phyloP scores from a whole-genome alignment of 2,329 filamentous ascomycete genomes.

The Grosmannia clavigera region DNA sequence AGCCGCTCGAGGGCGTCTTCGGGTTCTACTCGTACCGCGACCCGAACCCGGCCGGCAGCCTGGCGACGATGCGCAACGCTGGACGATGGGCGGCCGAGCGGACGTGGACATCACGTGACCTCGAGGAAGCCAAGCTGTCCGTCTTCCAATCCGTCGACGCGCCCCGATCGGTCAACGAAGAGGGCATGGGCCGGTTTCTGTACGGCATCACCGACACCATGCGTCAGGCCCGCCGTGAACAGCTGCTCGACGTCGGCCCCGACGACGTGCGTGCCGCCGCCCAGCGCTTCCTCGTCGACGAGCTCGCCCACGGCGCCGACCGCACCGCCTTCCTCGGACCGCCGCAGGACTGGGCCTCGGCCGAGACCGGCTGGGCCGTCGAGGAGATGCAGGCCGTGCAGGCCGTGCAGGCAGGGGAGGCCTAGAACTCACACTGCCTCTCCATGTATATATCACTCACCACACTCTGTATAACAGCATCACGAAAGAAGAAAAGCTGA shows the following conservation, averaged over 20 bases:
- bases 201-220: conserved; percentile 78
- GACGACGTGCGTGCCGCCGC: conserved; percentile 72
- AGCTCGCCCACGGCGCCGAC: conserved; percentile 44
- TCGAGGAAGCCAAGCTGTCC: conserved; percentile 92
- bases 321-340: conserved; percentile 68
- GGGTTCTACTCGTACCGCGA: conserved; percentile 96
- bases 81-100: conserved; percentile 71
- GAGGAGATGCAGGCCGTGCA: conserved; percentile 64
- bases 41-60: conserved; percentile 80
- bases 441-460: neutral
- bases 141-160: conserved; percentile 90
- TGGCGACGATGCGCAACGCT: conserved; percentile 72
- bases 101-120: conserved; percentile 68
- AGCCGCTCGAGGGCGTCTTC: conserved; percentile 71
- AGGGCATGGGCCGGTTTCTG: conserved; percentile 78
- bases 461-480: neutral
- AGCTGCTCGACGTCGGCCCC: conserved; percentile 73
- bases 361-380: conserved; percentile 57
- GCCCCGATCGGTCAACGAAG: conserved; percentile 71
- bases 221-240: conserved; percentile 72
- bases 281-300: conserved; percentile 66
- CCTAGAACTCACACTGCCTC: neutral
- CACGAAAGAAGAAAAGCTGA: neutral
- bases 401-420: conserved; percentile 27
- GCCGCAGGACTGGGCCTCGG: conserved; percentile 59